A percentile compares a stretch with the other conserved stretches of the same genome.
Evolutionary conservation across 2,329 filamentous ascomycete genomes (phyloP).

Genomic region (Zasmidium angulare): DNA sequence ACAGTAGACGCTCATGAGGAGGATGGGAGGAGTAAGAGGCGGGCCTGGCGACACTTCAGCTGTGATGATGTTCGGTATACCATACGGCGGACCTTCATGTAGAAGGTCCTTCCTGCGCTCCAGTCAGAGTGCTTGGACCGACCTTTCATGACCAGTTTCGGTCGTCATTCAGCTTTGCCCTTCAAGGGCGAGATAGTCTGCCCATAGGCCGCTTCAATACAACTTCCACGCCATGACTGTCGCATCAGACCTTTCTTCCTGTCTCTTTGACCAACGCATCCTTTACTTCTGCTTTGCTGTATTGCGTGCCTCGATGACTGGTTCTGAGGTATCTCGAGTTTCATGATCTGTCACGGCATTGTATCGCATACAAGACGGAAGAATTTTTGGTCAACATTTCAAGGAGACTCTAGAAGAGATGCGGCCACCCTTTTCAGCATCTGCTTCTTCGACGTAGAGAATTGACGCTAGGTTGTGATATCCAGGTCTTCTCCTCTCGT

Average conservation of each 20-base stretch:
- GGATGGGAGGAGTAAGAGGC: conserved; percentile 8
- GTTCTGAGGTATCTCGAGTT: no score
- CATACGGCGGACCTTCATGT: neutral
- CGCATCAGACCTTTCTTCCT: neutral
- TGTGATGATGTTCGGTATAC: neutral
- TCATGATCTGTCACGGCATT: no score
- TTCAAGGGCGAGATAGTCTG: conserved; percentile 7
- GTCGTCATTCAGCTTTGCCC: neutral
- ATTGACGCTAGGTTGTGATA: no score
- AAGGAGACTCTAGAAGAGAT: no score
- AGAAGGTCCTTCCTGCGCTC: neutral
- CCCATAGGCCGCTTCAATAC: conserved; percentile 14
- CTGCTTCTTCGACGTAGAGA: no score
- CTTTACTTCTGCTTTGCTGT: no score
- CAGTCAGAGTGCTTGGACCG: neutral
- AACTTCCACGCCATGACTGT: conserved; percentile 5
- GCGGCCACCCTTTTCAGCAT: no score
- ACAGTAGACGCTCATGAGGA: conserved; percentile 34
- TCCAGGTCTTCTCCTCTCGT: no score
- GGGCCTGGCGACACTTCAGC: neutral
- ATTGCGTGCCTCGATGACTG: no score
- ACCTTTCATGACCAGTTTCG: neutral
- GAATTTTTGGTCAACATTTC: no score
- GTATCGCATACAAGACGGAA: no score
- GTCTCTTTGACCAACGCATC: neutral